A percentile compares a stretch with the other conserved stretches of the same genome.
phyloP scores from a whole-genome alignment of 2,329 filamentous ascomycete genomes.

The Phyllosticta citribraziliensis region DNA sequence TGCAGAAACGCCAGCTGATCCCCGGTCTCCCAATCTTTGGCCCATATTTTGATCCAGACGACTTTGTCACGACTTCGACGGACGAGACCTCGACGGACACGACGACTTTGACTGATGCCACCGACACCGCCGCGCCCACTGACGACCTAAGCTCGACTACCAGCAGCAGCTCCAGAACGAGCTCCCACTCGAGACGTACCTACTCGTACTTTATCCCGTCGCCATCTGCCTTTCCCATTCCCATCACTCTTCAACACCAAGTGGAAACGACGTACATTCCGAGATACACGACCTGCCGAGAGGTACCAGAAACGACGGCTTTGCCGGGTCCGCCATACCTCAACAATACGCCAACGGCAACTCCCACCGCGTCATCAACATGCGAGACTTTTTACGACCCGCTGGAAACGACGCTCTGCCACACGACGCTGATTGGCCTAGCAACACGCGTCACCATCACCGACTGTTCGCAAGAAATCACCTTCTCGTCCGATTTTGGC shows the following conservation, averaged over 20 bases:
- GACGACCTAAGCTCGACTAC: background rate
- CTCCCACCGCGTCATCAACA: constrained; percentile 16
- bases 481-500: constrained; percentile 37
- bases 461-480: constrained; percentile 35
- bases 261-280: constrained; percentile 34
- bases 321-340: constrained; percentile 25
- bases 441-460: constrained; percentile 32
- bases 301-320: constrained; percentile 17
- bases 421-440: constrained; percentile 33
- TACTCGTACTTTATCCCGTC: constrained; percentile 3
- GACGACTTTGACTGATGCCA: background rate
- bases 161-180: background rate
- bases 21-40: background rate
- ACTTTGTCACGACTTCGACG: background rate
- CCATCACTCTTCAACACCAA: constrained; percentile 34
- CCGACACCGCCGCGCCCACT: background rate
- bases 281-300: constrained; percentile 33
- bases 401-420: constrained; percentile 33
- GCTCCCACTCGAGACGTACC: background rate
- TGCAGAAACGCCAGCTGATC: background rate
- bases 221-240: constrained; percentile 30
- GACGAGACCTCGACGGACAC: too few species aligned
- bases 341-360: constrained; percentile 26
- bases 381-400: constrained; percentile 34
- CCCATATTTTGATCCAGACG: background rate